Conservation (phyloP, 108 stramenopile genomes). For the Pseudonitzschia delicatissima region DNA sequence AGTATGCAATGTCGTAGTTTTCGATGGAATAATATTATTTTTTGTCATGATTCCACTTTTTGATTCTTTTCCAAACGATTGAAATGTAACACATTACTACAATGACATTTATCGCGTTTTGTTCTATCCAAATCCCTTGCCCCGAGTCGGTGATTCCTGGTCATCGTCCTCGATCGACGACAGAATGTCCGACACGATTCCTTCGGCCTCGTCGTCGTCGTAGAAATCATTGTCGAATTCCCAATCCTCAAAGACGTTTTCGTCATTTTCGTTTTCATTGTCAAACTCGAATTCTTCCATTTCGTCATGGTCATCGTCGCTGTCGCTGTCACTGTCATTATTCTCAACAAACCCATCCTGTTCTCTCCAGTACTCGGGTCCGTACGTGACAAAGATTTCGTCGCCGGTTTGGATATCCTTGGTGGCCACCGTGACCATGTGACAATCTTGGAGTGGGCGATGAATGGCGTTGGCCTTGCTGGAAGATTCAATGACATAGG, state of each 20-base stretch:
- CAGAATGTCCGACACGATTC: not conserved
- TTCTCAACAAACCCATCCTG: not conserved
- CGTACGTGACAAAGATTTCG: constrained; percentile 13
- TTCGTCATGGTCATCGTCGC: not conserved
- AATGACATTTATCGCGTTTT: too few species aligned
- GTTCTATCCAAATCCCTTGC: not conserved
- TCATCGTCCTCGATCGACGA: not conserved
- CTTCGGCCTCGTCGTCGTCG: constrained; percentile 1
- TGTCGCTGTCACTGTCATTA: not conserved
- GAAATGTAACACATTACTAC: too few species aligned
- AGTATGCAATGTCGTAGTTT: too few species aligned
- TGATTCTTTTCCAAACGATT: too few species aligned
- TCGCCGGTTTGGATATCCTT: not conserved
- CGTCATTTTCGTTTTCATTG: not conserved
- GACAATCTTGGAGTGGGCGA: not conserved
- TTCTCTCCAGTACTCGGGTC: constrained; percentile 18
- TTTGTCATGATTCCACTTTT: too few species aligned
- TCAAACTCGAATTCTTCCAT: not conserved
- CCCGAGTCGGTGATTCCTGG: not conserved
- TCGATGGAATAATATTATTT: too few species aligned
- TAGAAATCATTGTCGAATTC: constrained; percentile 9
- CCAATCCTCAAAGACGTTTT: not conserved
- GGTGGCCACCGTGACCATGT: constrained; percentile 16
- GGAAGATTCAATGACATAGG: constrained; percentile 5
- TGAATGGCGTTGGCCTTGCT: constrained; percentile 10